Percentiles rank a stretch among this genome's conserved stretches.
These are phyloP conservation scores for Populus tomentosa DNA, from an alignment of 441 rosid species.

Conservation along the genomic window DNA sequence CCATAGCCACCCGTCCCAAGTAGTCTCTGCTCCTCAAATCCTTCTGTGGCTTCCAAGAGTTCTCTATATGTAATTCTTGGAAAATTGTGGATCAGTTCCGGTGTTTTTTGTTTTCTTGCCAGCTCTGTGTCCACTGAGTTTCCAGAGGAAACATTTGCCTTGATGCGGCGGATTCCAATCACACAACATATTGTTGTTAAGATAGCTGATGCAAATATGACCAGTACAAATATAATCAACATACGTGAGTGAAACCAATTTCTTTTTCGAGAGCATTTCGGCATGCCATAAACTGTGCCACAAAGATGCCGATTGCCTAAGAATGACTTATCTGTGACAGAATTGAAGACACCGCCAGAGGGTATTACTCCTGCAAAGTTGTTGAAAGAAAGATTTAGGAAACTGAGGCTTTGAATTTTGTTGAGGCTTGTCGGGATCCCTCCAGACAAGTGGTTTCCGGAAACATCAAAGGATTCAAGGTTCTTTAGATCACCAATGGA, in stretches of 20 bases:
- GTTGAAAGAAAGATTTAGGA: slow-evolving; percentile 23
- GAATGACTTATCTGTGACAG: slow-evolving; percentile 16
- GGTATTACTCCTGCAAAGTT: slow-evolving; percentile 23
- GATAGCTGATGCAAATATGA: slow-evolving; percentile 4
- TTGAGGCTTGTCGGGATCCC: slow-evolving; percentile 17
- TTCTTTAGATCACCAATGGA: slow-evolving; percentile 17
- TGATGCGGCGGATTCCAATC: slow-evolving; percentile 25
- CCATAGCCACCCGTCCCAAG: slow-evolving; percentile 24
- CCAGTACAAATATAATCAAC: slow-evolving; percentile 6
- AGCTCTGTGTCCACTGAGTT: not conserved
- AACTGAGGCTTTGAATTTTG: slow-evolving; percentile 4
- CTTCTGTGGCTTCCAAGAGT: slow-evolving; percentile 19
- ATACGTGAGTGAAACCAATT: not conserved
- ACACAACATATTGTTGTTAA: slow-evolving; percentile 2
- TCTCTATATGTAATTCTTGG: slow-evolving; percentile 48
- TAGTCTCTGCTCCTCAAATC: slow-evolving; percentile 20
- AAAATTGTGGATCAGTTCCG: slow-evolving; percentile 12
- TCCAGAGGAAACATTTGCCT: slow-evolving; percentile 23
- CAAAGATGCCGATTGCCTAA: slow-evolving; percentile 22
- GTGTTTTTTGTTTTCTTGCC: not conserved
- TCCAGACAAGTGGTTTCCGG: slow-evolving; percentile 21
- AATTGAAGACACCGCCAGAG: slow-evolving; percentile 19
- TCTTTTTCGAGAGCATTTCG: slow-evolving; percentile 7
- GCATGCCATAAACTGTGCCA: slow-evolving; percentile 13
- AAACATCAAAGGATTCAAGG: slow-evolving; percentile 24